Evolutionary conservation across 1,284 basidiomycete genomes (phyloP), one percentile per base, ranked within the genome.

Genomic region (Wallemia hederae): DNA sequence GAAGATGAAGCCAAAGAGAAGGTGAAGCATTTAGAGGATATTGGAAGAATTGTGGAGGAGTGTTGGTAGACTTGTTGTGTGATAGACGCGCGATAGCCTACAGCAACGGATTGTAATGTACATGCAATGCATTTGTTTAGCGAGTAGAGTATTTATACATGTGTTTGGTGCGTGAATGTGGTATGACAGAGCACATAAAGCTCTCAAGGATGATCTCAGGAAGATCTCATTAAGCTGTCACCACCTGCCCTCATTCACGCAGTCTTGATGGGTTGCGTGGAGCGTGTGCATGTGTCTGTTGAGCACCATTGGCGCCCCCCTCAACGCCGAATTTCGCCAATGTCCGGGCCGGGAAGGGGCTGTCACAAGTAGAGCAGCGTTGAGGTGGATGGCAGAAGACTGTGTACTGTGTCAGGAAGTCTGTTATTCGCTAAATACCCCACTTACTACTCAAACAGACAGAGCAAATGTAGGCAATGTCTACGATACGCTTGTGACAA

Each of bases 391-490:
- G 27, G 7, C 27, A 31, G 27, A 49, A 49, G 19, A 49, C 9
- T 9, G 22, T 1, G 14, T 1, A 29, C 1, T 26, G 28, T n/a
- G 28, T 9, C 22, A 29, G 39, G 5, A 22, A 49, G 39, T 11
- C 11, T 15, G 58, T 58, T 63, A 60, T 55, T 15, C 7, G 2
- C 22, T 49, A 26, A 24, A 55, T 59, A 2, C 33, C 49, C 29
- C 25, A 77, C 83, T 64, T 66, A 92, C 89, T 94, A 58, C 86
- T 91, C 55, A 96, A 72, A 69, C 90, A 96, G 31, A 96, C 88
- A 22, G 88, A 92, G 71, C 94, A 99, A 25, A 99, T 90, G 67
- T 92, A 99, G 33, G 91, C 94, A 60, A 98, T 80, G 67, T 98
- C 92, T 34, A 98, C 81, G 58, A 96, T 92, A 60, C 83, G 82